Evolutionary conservation across 192 early-diverging fungal species (phyloP), one percentile per base, ranked within the genome.

Genomic region (Backusella luteola): DNA sequence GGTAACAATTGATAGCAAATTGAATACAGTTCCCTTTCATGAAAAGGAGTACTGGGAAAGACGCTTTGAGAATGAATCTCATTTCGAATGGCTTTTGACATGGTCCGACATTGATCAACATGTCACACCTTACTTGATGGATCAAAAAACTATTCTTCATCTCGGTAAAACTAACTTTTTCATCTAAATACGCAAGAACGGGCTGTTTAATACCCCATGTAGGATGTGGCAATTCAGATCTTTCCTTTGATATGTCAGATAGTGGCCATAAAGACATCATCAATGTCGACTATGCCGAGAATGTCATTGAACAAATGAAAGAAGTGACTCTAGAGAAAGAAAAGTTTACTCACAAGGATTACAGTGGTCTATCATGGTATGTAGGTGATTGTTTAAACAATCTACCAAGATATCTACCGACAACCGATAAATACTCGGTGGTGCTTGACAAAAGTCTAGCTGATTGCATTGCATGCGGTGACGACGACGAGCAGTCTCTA

Each of bases 191-290:
- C 3, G 15, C 44, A 26, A 9, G n/a, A 75, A 21, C 19, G 21
- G 19, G 9, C 0, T 29, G 9, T 66, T 63, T 59, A 56, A 68
- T n/a, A 29, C 15, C 21, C 67, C 34, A 19, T 70, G 3, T 83
- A 34, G 81, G 81, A 2, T 83, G 81, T 73, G 81, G 81, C 6
- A 83, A 83, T 46, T 83, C 81, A 17, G 19, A n/a, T 6, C 63
- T 83, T 17, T 46, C 81, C 0, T 82, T 83, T 67, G 76, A 77
- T 21, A 44, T 83, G 71, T 42, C 67, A 32, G 63, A 77, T 29
- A 38, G 53, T 23, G 81, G 80, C 6, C 72, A 66, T 38, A 23
- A 34, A 3, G 1, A 35, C 7, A 44, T 82, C 26, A 38, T 70
- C 5, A 83, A 74, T 69, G 67, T 83, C 0, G 81, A 83, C 44